Conservation (phyloP, 2,329 filamentous ascomycete genomes). For the Verticillium dahliae region DNA sequence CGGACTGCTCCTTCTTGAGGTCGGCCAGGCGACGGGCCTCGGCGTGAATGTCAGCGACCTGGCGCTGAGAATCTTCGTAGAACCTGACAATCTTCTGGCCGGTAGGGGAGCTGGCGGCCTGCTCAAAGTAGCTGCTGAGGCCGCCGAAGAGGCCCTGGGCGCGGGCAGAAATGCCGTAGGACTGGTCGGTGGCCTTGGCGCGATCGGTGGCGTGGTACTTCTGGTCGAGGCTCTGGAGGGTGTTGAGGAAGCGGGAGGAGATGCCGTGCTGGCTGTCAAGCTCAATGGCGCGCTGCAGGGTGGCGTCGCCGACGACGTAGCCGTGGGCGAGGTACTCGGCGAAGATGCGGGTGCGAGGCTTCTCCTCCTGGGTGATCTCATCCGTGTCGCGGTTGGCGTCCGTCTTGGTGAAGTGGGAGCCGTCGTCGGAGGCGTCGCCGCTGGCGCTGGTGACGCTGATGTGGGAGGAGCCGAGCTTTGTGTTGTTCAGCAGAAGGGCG, state of each 20-base stretch:
- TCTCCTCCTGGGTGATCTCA: slow-evolving; percentile 89
- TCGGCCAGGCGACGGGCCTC: slow-evolving; percentile 86
- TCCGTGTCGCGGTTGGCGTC: slow-evolving; percentile 53
- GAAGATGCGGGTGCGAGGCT: slow-evolving; percentile 86
- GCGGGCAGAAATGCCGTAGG: slow-evolving; percentile 72
- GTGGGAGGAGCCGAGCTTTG: slow-evolving; percentile 80
- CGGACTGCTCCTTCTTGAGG: slow-evolving; percentile 66
- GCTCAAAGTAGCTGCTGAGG: slow-evolving; percentile 87
- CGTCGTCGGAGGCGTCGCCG: slow-evolving; percentile 56
- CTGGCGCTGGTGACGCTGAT: slow-evolving; percentile 67
- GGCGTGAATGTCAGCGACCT: slow-evolving; percentile 87
- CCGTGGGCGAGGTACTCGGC: slow-evolving; percentile 96
- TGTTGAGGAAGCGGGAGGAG: slow-evolving; percentile 69
- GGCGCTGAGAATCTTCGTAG: slow-evolving; percentile 77
- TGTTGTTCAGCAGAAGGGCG: slow-evolving; percentile 93
- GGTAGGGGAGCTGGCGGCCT: slow-evolving; percentile 79
- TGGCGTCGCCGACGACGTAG: slow-evolving; percentile 70
- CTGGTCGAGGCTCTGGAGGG: slow-evolving; percentile 69
- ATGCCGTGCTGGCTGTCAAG: slow-evolving; percentile 89
- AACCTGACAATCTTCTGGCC: slow-evolving; percentile 84
- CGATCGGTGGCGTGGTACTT: slow-evolving; percentile 87
- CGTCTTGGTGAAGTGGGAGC: slow-evolving; percentile 44
- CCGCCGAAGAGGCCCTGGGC: slow-evolving; percentile 60
- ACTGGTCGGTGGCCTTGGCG: slow-evolving; percentile 76
- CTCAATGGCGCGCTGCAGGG: slow-evolving; percentile 76